Percentiles rank a stretch among this genome's conserved stretches.
Conservation (phyloP, 2,329 filamentous ascomycete species). For the Colletotrichum horii region DNA sequence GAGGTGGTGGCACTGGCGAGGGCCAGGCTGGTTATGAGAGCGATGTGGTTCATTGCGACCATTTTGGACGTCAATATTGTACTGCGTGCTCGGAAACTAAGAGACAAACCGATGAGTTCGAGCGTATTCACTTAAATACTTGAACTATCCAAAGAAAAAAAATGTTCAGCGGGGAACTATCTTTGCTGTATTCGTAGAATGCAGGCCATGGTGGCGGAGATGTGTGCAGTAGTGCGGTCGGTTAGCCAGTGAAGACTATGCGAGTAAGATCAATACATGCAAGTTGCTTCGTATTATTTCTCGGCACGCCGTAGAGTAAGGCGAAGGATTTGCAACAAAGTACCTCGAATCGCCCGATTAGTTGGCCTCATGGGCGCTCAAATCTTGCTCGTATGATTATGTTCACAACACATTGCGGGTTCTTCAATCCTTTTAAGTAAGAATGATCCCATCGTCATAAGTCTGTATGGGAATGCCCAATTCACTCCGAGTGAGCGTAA, state of each 20-base stretch:
- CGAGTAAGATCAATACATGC: background rate
- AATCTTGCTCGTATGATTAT: background rate
- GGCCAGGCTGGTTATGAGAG: background rate
- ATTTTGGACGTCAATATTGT: background rate
- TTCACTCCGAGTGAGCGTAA: background rate
- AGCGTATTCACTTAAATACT: background rate
- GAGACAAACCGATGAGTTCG: background rate
- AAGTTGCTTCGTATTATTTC: background rate
- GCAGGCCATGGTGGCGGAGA: background rate
- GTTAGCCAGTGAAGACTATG: background rate
- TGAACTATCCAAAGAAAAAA: accelerated
- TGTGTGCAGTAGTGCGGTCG: background rate
- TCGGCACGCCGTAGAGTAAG: background rate
- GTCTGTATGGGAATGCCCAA: background rate
- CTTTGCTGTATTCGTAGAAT: background rate
- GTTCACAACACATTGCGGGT: background rate
- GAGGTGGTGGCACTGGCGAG: background rate
- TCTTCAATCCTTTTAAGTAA: background rate
- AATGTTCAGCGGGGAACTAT: background rate
- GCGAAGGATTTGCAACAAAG: background rate
- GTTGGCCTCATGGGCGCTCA: background rate
- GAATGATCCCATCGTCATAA: background rate
- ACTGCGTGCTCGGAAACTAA: background rate
- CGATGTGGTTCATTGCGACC: background rate
- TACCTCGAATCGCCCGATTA: background rate